These are phyloP conservation scores for Gonapodya sp. DNA, from an alignment of 192 early-diverging fungal genomes.

Conservation along the genomic window DNA sequence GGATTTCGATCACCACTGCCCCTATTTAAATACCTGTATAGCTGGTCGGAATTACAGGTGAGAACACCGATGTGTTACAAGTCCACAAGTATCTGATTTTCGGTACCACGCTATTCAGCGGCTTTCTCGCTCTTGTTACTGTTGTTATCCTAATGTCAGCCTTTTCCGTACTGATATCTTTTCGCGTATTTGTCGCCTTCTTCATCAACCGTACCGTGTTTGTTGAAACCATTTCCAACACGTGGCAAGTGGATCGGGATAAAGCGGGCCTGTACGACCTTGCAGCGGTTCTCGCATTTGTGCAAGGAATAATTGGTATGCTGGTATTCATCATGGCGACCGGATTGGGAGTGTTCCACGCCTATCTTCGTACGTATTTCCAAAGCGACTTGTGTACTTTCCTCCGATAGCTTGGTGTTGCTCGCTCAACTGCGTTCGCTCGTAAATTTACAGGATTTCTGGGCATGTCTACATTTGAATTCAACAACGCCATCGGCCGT, in stretches of 20 bases:
- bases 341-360: background rate
- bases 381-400: too few relatives aligned
- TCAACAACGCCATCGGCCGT: background rate
- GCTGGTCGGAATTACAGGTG: background rate
- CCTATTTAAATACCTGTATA: conserved; percentile 4
- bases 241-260: background rate
- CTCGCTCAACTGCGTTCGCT: too few relatives aligned
- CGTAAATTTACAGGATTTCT: background rate
- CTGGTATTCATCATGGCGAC: background rate
- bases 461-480: background rate
- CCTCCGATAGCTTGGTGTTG: too few relatives aligned
- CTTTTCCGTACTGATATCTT: background rate
- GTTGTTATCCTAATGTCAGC: background rate
- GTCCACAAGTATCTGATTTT: background rate
- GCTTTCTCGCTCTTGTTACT: background rate
- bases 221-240: background rate
- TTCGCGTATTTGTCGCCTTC: background rate
- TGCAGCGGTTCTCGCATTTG: background rate
- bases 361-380: background rate
- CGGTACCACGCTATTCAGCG: background rate
- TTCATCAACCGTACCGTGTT: background rate
- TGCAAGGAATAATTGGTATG: background rate
- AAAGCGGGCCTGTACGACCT: background rate
- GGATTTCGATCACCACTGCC: conserved; percentile 9
- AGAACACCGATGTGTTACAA: background rate